These are phyloP conservation scores for Lyophyllum semitale DNA, from an alignment of 768 basidiomycete genomes.

Conservation along the genomic window DNA sequence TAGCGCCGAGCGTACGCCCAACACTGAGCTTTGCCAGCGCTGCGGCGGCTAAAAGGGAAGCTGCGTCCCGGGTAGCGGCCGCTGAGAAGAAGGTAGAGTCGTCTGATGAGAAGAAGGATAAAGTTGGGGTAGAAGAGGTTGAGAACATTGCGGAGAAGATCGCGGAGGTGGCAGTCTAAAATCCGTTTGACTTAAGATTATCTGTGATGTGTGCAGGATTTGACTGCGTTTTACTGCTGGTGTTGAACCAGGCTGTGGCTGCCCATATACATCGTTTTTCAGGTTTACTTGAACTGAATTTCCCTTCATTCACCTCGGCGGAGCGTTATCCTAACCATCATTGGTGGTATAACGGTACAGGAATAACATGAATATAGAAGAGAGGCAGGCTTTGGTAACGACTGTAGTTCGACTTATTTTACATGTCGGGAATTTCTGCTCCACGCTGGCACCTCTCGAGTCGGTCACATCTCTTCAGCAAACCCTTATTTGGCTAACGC, in stretches of 20 bases:
- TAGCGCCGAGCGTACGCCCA: constrained; percentile 61
- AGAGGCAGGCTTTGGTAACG: too few species aligned
- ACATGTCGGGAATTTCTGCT: too few species aligned
- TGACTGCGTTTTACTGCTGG: not conserved
- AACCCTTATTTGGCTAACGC: too few species aligned
- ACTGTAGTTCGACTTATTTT: too few species aligned
- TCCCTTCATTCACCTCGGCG: too few species aligned
- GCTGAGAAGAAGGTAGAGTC: constrained; percentile 15
- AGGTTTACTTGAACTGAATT: not conserved
- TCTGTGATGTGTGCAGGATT: constrained; percentile 6
- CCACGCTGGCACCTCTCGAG: too few species aligned
- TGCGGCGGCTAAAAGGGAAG: constrained; percentile 67
- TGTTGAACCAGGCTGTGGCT: not conserved
- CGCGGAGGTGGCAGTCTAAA: constrained; percentile 9
- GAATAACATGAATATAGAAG: too few species aligned
- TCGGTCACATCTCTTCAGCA: too few species aligned
- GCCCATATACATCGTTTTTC: not conserved
- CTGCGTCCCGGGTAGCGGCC: constrained; percentile 17
- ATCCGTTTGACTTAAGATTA: constrained; percentile 6
- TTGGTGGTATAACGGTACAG: too few species aligned
- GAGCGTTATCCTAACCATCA: too few species aligned
- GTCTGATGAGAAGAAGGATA: constrained; percentile 16
- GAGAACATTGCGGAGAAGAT: constrained; percentile 21
- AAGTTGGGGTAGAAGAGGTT: constrained; percentile 14
- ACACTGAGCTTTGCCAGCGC: constrained; percentile 83